Percentiles rank a stretch among this genome's conserved stretches.
phyloP scores from a whole-genome alignment of 2,329 filamentous ascomycete species.

The Thermothelomyces thermophilus region DNA sequence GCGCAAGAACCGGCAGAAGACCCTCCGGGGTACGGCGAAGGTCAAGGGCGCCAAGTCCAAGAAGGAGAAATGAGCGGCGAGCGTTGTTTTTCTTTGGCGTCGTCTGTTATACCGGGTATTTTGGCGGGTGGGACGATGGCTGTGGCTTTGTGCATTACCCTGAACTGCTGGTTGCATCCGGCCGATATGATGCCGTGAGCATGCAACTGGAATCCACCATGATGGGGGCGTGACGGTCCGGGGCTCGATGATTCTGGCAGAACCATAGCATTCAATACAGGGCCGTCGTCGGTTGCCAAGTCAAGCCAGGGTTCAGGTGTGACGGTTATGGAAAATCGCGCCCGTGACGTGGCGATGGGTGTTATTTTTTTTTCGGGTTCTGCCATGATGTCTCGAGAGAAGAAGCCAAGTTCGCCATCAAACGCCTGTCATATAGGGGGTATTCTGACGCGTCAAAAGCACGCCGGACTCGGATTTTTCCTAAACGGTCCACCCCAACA shows the following conservation, averaged over 20 bases:
- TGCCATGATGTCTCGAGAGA: no score
- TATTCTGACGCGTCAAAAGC: neutral
- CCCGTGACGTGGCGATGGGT: neutral
- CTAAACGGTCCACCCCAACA: no score
- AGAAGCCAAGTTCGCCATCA: no score
- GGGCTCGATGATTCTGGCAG: conserved; percentile 30
- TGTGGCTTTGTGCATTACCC: conserved; percentile 34
- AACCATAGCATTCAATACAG: conserved; percentile 33
- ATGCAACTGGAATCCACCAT: conserved; percentile 24
- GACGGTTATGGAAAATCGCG: neutral
- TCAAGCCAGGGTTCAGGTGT: conserved; percentile 2
- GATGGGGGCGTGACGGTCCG: conserved; percentile 30
- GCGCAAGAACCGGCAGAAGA: conserved; percentile 99
- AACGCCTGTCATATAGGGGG: no score
- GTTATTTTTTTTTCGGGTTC: no score
- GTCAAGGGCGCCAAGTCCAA: conserved; percentile 91
- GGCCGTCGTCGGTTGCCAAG: conserved; percentile 27
- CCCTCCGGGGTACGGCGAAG: conserved; percentile 96
- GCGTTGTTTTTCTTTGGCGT: conserved; percentile 28
- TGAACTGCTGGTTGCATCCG: conserved; percentile 26
- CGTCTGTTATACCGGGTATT: conserved; percentile 27
- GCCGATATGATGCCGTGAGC: conserved; percentile 21
- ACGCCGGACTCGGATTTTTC: no score
- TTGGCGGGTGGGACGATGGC: conserved; percentile 29
- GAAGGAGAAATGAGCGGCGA: conserved; percentile 76